Evolutionary conservation across 139 green algal genomes (phyloP), one percentile per base, ranked within the genome.

Genomic region (Closterium sp.): DNA sequence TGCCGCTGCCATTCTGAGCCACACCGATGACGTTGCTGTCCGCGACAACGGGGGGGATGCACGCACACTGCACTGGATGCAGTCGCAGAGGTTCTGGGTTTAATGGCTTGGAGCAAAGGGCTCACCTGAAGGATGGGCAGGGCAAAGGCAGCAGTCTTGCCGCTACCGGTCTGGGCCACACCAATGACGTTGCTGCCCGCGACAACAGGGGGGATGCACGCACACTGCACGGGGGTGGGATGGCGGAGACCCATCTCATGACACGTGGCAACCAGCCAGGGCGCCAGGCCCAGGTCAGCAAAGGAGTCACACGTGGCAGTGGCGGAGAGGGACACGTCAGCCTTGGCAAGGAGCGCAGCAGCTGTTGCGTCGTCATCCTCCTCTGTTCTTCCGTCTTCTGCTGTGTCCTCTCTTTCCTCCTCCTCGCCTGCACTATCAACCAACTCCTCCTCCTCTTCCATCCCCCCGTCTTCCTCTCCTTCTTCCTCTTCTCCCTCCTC

Each of bases 111-210:
- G 36, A 55, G 4, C 6, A 6, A 55, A 55, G 4, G 93, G 91
- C 93, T 96, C 90, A 90, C 87, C 87, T 98, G 97, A 28, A 99
- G 95, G 34, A 99, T 98, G 30, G 98, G 98, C 81, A 99, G 93
- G 28, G 97, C 97, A 91, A 99, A 99, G 0, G 97, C 97, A 9
- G 98, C 98, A 10, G 98, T 99, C 94, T 99, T 99, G 88, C 98
- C 98, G 89, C 95, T 98, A 90, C 98, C 98, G 4, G 98, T 99
- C 90, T 98, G 96, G 10, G 98, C 98, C 25, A 97, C 95, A 32
- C 96, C 98, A 43, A 99, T 97, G 0, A 98, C 97, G 91, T 99
- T 95, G 32, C 94, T 92, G 12, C 98, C 98, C 2, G 84, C 83
- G 33, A 99, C 95, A 43, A 98, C 95, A 2, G 94, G 94, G 1